Evolutionary conservation across 75 land plant species (phyloP).

Genomic region (Selaginella tamariscina): DNA sequence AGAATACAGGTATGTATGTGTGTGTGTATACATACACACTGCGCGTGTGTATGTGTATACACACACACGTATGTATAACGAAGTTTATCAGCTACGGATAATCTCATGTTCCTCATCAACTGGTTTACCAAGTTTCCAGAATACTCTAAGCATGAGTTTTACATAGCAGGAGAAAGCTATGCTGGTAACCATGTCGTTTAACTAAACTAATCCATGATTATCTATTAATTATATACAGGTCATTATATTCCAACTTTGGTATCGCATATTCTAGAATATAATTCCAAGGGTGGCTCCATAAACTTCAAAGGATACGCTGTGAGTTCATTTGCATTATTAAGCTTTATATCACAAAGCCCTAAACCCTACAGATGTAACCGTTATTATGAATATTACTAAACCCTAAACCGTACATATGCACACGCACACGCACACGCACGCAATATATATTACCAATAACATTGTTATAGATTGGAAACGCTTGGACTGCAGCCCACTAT

Average conservation of each 20-base stretch:
- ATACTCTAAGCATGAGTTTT: background rate
- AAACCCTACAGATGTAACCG: background rate
- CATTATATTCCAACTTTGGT: conserved; percentile 34
- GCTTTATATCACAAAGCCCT: too few species aligned
- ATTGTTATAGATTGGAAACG: conserved; percentile 87
- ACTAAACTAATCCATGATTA: background rate
- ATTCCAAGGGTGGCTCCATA: conserved; percentile 31
- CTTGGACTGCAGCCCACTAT: conserved; percentile 45
- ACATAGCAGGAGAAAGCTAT: conserved; percentile 7
- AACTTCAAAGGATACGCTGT: conserved; percentile 25
- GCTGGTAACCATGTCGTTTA: background rate
- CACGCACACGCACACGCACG: too few species aligned
- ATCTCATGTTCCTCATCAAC: conserved; percentile 36
- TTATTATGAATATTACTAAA: too few species aligned
- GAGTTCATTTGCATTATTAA: background rate
- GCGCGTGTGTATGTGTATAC: background rate
- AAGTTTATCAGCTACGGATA: conserved; percentile 48
- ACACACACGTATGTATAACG: too few species aligned
- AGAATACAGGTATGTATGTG: conserved; percentile 28
- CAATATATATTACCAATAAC: too few species aligned
- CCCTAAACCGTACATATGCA: too few species aligned
- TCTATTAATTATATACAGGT: conserved; percentile 24
- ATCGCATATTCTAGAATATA: conserved; percentile 18
- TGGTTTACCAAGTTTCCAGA: conserved; percentile 9
- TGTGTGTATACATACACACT: background rate